phyloP scores from a whole-genome alignment of 2,329 filamentous ascomycete genomes.

The Colletotrichum acutatum region DNA sequence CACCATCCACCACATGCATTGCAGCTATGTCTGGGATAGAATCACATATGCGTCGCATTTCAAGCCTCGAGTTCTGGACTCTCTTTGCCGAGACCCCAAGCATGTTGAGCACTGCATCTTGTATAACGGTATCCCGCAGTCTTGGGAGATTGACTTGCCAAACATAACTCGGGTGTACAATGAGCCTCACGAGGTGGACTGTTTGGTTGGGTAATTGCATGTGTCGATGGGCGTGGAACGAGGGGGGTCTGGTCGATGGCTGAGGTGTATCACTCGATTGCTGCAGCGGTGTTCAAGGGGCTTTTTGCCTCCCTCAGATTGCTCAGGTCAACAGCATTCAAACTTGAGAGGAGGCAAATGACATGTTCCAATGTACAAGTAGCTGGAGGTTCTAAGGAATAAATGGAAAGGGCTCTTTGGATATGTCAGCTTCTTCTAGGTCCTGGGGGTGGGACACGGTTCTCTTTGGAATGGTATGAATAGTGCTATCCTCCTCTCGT shows the following conservation, averaged over 20 bases:
- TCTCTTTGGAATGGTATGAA: background rate
- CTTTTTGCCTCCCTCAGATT: too few relatives aligned
- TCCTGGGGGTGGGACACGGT: too few relatives aligned
- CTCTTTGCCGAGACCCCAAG: constrained; percentile 23
- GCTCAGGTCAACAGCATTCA: too few relatives aligned
- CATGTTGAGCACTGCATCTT: constrained; percentile 26
- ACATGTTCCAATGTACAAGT: too few relatives aligned
- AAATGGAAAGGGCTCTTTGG: too few relatives aligned
- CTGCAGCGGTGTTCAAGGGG: too few relatives aligned
- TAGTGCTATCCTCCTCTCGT: background rate
- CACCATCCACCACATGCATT: constrained; percentile 27
- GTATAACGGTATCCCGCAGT: constrained; percentile 27
- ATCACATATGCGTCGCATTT: constrained; percentile 29
- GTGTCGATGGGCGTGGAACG: too few relatives aligned
- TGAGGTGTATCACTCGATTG: too few relatives aligned
- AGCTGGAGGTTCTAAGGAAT: too few relatives aligned
- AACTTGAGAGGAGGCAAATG: too few relatives aligned
- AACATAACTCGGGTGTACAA: constrained; percentile 28
- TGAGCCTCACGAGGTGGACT: constrained; percentile 24
- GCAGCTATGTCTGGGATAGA: constrained; percentile 30
- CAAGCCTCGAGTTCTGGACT: constrained; percentile 18
- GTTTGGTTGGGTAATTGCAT: constrained; percentile 5
- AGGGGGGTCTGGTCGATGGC: too few relatives aligned
- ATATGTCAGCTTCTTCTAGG: too few relatives aligned
- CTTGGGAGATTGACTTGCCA: constrained; percentile 28